These are phyloP conservation scores for Blastomyces emzantsi DNA, from an alignment of 2,329 filamentous ascomycete species.

Conservation along the genomic window DNA sequence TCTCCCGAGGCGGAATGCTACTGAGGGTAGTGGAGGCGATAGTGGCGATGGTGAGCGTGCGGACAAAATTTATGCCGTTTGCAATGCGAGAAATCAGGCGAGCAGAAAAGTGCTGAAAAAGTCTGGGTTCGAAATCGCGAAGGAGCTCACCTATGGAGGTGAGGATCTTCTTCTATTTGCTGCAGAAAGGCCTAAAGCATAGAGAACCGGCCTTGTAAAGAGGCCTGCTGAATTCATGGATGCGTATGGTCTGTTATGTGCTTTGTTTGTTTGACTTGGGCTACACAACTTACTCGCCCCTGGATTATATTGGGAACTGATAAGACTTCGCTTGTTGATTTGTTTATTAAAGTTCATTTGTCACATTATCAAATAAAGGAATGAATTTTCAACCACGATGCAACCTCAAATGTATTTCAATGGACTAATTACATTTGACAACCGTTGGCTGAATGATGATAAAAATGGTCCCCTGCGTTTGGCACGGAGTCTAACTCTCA, in stretches of 20 bases:
- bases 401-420: not conserved
- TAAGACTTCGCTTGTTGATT: not conserved
- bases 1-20: conserved; percentile 11
- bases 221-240: not conserved
- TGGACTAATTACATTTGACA: not conserved
- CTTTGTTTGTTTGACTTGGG: not conserved
- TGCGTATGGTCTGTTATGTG: not conserved
- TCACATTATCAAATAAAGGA: not conserved
- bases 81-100: not conserved
- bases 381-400: not conserved
- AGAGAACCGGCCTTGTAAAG: not conserved
- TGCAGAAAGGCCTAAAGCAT: not conserved
- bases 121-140: not conserved
- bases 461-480: not conserved
- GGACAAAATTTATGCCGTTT: not conserved
- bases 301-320: not conserved
- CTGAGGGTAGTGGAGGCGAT: not conserved
- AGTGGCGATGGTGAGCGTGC: not conserved
- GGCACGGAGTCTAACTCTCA: not conserved
- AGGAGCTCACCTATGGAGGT: not conserved
- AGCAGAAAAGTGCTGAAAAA: not conserved
- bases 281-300: not conserved
- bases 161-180: not conserved
- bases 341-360: not conserved
- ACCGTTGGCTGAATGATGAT: not conserved